These are phyloP conservation scores for Diaporthe sp. DNA, from an alignment of 2,329 filamentous ascomycete genomes.

Conservation along the genomic window DNA sequence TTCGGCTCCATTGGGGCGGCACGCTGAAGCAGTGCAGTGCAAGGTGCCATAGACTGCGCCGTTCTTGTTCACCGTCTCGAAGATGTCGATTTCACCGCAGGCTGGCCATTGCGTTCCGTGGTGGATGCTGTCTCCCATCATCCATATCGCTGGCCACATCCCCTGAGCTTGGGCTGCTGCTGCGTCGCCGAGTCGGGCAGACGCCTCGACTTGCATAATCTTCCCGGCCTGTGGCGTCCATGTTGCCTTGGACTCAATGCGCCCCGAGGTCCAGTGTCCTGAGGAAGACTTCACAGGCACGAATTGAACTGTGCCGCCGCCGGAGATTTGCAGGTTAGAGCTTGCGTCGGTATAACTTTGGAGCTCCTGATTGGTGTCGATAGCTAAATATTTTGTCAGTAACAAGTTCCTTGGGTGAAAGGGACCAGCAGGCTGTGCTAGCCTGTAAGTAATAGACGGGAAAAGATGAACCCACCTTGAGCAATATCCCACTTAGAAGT, in stretches of 20 bases:
- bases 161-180: constrained; percentile 59
- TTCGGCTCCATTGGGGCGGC: constrained; percentile 61
- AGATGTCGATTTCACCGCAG: constrained; percentile 70
- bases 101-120: constrained; percentile 64
- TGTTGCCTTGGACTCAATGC: constrained; percentile 64
- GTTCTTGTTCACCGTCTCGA: constrained; percentile 68
- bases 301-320: constrained; percentile 64
- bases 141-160: constrained; percentile 73
- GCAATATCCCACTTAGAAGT: constrained; percentile 58
- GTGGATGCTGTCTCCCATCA: constrained; percentile 65
- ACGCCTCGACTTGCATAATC: constrained; percentile 61
- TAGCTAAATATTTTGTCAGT: neutral
- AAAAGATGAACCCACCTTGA: constrained; percentile 42
- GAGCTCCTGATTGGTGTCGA: constrained; percentile 62
- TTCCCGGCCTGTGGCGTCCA: constrained; percentile 62
- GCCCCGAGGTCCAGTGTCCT: constrained; percentile 66
- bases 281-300: constrained; percentile 59
- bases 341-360: constrained; percentile 63
- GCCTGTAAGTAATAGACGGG: no score
- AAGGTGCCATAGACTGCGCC: constrained; percentile 62
- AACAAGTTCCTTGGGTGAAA: neutral
- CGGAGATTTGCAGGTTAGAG: constrained; percentile 65
- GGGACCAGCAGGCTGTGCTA: neutral
- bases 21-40: constrained; percentile 63
- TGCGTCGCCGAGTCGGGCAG: constrained; percentile 62